phyloP scores from a whole-genome alignment of 2,329 filamentous ascomycete species.

The Clonostachys chloroleuca region DNA sequence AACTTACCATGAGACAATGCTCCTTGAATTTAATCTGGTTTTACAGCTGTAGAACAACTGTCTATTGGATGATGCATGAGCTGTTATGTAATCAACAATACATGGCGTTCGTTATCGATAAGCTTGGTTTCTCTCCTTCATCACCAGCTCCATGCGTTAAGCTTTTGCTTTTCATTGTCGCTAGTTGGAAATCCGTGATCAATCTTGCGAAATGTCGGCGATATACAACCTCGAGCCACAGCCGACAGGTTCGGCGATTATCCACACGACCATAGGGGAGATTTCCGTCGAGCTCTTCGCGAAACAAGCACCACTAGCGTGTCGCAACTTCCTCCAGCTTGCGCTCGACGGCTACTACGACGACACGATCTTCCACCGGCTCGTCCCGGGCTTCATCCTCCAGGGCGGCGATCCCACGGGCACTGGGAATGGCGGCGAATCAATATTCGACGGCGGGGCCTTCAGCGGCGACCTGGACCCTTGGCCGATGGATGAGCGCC shows the following conservation, averaged over 20 bases:
- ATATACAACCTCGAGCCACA: slow-evolving; percentile 94
- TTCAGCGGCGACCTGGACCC: slow-evolving; percentile 69
- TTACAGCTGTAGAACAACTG: background rate
- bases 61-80: no score
- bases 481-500: slow-evolving; percentile 62
- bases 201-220: slow-evolving; percentile 61
- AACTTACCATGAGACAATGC: background rate
- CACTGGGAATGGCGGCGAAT: slow-evolving; percentile 86
- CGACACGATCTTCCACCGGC: slow-evolving; percentile 87
- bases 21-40: background rate
- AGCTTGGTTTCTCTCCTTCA: no score
- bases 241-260: slow-evolving; percentile 84
- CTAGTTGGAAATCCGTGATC: no score
- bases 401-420: slow-evolving; percentile 95
- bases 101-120: no score
- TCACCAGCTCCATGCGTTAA: no score
- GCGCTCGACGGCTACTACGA: slow-evolving; percentile 95
- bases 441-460: slow-evolving; percentile 83
- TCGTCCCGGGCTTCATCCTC: slow-evolving; percentile 87
- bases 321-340: slow-evolving; percentile 92
- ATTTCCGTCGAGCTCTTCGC: slow-evolving; percentile 91
- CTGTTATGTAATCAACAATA: no score
- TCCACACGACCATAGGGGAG: slow-evolving; percentile 87
- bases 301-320: slow-evolving; percentile 86
- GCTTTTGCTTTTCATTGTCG: no score